Evolutionary conservation across 805 yeast species (phyloP), one percentile per base, ranked within the genome.

Genomic region (Zygosaccharomyces gambellarensis): DNA sequence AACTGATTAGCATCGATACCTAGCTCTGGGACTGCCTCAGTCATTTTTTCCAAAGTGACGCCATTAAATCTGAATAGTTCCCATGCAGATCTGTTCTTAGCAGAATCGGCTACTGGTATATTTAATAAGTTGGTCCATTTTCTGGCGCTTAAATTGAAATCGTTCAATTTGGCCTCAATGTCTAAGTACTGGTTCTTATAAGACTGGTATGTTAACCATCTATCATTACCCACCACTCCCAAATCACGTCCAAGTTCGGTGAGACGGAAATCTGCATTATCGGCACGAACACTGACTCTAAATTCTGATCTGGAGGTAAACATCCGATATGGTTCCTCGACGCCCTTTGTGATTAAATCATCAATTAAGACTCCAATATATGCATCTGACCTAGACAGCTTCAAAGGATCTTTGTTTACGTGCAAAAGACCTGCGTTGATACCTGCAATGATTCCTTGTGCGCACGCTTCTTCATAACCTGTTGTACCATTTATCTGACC

Each of bases 401-500:
- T 72, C 50, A 94, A 67, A 1, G 79, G 78, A 1, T 68, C 68
- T 7, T 64, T 63, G 29, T 59, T 61, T 10, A 68, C 63, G 0
- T 81, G 59, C 1, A 61, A 45, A 23, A 89, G 71, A 0, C 96
- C 97, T 0, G 99, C 97, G 66, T 94, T 94, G 36, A 90, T 83
- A 8, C 99, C 99, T 1, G 99, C 99, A 40, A 94, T 71, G 47
- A 89, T 76, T 1, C 99, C 99, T 62, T 94, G 99, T 0, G 98
- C 86, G 2, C 97, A 96, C 0, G 99, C 99, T 65, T 94, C 99
- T 70, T 94, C 99, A 60, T 94, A 94, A 0, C 99, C 99, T 0
- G 99, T 94, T 0, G 99, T 94, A 30, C 99, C 99, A 63, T 94
- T 94, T 38, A 94, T 94, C 67, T 94, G 99, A 1, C 99, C 99